phyloP scores from a whole-genome alignment of 1,139 yeast species.

The Suhomyces choctaworum region DNA sequence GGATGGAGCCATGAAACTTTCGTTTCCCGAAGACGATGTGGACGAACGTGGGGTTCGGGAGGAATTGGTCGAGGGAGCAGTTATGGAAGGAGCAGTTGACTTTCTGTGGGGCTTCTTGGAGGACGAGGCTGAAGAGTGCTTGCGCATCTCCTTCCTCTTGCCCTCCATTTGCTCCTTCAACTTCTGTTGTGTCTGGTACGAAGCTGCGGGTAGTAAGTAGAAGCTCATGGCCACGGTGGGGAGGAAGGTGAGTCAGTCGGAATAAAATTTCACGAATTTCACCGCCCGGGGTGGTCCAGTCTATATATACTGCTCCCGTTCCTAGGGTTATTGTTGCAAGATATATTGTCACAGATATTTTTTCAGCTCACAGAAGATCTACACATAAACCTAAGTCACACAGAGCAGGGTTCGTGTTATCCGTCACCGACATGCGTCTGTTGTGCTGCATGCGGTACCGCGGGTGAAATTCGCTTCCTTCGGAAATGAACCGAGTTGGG shows the following conservation, averaged over 20 bases:
- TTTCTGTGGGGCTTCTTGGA: constrained; percentile 8
- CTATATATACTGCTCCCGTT: neutral
- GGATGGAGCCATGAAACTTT: constrained; percentile 2
- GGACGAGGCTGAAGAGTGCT: constrained; percentile 2
- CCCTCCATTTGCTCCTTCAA: constrained; percentile 18
- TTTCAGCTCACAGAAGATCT: neutral
- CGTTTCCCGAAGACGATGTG: constrained; percentile 8
- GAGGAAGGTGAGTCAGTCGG: neutral
- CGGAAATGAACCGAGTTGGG: neutral
- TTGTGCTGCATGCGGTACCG: too few species aligned
- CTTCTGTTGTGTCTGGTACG: constrained; percentile 23
- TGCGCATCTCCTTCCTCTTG: constrained; percentile 13
- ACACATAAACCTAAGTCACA: neutral
- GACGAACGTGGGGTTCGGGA: constrained; percentile 10
- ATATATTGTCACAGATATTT: too few species aligned
- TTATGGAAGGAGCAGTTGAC: constrained; percentile 3
- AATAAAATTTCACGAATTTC: neutral
- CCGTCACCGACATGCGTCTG: neutral
- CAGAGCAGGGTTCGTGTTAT: neutral
- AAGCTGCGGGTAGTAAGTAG: constrained; percentile 19
- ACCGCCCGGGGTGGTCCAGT: neutral
- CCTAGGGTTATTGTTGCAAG: neutral
- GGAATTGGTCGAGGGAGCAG: constrained; percentile 3
- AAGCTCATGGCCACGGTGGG: constrained; percentile 15
- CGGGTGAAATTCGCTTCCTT: constrained; percentile 4